Evolutionary conservation across 257 asterid species (phyloP).

Genomic region (Rehmannia glutinosa): DNA sequence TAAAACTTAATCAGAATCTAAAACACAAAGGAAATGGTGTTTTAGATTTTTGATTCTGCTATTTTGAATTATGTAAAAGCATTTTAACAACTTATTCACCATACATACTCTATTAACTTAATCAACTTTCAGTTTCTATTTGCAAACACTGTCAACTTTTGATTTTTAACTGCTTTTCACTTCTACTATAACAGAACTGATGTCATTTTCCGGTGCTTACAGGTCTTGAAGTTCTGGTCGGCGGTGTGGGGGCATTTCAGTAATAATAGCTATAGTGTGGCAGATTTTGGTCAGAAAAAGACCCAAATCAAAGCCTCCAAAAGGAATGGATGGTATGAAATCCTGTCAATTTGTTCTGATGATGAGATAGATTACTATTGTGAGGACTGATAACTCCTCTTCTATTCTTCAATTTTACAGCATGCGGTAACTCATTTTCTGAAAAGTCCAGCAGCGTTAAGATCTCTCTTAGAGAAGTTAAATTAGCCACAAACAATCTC

Average conservation of each 20-base stretch:
- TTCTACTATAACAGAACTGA: no score
- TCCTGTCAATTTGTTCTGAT: not conserved
- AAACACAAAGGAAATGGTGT: no score
- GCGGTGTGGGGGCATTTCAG: conserved; percentile 34
- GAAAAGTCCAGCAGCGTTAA: conserved; percentile 30
- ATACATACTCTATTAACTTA: no score
- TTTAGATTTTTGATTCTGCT: no score
- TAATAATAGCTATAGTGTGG: conserved; percentile 17
- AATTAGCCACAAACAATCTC: conserved; percentile 52
- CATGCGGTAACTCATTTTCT: conserved; percentile 18
- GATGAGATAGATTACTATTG: not conserved
- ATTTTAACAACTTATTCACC: no score
- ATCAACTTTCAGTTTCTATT: no score
- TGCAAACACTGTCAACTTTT: no score
- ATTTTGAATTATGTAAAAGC: no score
- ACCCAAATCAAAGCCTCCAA: conserved; percentile 17
- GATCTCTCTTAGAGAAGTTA: conserved; percentile 48
- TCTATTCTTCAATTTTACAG: conserved; percentile 20
- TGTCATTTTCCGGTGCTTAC: conserved; percentile 20
- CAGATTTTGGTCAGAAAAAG: conserved; percentile 27
- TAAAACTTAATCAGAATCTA: no score
- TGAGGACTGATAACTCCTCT: not conserved
- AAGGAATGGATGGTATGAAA: conserved; percentile 28
- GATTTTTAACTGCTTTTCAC: no score
- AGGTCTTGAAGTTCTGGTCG: conserved; percentile 43